phyloP scores from a whole-genome alignment of 2,329 filamentous ascomycete genomes.

The Shiraia bambusicola region DNA sequence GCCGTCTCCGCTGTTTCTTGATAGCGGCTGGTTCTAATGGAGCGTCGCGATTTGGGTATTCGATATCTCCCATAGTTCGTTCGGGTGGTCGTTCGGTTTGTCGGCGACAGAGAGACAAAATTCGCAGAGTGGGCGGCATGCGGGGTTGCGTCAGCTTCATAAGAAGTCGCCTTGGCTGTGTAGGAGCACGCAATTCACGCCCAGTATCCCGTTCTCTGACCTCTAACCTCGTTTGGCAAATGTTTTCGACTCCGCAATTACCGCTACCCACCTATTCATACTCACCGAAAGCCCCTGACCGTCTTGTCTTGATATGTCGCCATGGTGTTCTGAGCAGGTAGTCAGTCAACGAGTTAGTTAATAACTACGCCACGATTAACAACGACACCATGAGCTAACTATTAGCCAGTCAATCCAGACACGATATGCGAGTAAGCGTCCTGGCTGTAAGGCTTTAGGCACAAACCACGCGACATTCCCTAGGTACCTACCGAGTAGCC shows the following conservation, averaged over 20 bases:
- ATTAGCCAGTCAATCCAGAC: too few relatives aligned
- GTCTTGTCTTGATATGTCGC: too few relatives aligned
- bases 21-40: conserved; percentile 2
- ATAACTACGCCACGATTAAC: too few relatives aligned
- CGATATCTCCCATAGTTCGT: neutral
- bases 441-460: too few relatives aligned
- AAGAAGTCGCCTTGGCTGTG: conserved; percentile 1
- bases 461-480: too few relatives aligned
- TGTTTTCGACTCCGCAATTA: neutral
- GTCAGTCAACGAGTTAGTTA: too few relatives aligned
- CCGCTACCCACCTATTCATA: neutral
- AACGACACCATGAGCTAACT: too few relatives aligned
- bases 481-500: too few relatives aligned
- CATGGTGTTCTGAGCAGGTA: too few relatives aligned
- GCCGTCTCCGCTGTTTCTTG: conserved; percentile 8
- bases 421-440: too few relatives aligned
- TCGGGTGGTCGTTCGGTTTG: conserved; percentile 3
- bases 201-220: neutral
- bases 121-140: neutral
- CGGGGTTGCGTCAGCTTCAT: conserved; percentile 2
- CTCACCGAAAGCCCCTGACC: neutral
- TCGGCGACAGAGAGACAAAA: conserved; percentile 1
- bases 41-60: conserved; percentile 1
- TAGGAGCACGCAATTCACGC: neutral
- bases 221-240: neutral